These are phyloP conservation scores for Phytophthora boehmeriae DNA, from an alignment of 352 stramenopile species.

Conservation along the genomic window DNA sequence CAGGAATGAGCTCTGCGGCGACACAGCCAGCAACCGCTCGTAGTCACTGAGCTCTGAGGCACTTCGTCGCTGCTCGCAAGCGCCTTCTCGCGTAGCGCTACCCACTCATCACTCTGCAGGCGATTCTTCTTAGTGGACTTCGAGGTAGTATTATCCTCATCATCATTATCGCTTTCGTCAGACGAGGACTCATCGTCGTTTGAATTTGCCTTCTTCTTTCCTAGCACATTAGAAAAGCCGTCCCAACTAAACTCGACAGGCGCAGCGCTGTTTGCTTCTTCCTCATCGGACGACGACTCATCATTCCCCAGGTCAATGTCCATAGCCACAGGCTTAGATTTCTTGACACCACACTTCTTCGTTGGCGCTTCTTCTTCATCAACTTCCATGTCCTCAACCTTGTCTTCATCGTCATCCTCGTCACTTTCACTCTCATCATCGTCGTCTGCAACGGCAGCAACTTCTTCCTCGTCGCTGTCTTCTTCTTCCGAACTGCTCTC, in stretches of 20 bases:
- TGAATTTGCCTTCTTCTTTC: constrained; percentile 51
- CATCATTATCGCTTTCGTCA: constrained; percentile 54
- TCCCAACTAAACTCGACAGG: constrained; percentile 90
- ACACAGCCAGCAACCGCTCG: constrained; percentile 94
- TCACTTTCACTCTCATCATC: constrained; percentile 45
- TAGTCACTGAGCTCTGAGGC: constrained; percentile 95
- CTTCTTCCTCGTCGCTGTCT: constrained; percentile 73
- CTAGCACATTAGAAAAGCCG: constrained; percentile 79
- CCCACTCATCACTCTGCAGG: constrained; percentile 93
- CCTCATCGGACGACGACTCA: constrained; percentile 69
- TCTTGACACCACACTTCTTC: constrained; percentile 37
- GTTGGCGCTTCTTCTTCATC: constrained; percentile 57
- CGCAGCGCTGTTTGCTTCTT: constrained; percentile 34
- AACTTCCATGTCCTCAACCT: constrained; percentile 55
- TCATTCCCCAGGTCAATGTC: constrained; percentile 55
- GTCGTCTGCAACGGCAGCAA: constrained; percentile 33
- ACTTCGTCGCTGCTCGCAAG: constrained; percentile 92
- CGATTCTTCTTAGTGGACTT: constrained; percentile 92
- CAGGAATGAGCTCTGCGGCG: constrained; percentile 94
- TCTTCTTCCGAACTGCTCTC: constrained; percentile 89
- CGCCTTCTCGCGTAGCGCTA: constrained; percentile 93
- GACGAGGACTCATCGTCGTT: constrained; percentile 53
- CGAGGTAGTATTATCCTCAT: constrained; percentile 63
- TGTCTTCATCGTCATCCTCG: constrained; percentile 52
- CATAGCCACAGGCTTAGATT: constrained; percentile 43